Conservation (phyloP, 225 moss, liverwort and hornwort genomes). For the Neckera pumila region DNA sequence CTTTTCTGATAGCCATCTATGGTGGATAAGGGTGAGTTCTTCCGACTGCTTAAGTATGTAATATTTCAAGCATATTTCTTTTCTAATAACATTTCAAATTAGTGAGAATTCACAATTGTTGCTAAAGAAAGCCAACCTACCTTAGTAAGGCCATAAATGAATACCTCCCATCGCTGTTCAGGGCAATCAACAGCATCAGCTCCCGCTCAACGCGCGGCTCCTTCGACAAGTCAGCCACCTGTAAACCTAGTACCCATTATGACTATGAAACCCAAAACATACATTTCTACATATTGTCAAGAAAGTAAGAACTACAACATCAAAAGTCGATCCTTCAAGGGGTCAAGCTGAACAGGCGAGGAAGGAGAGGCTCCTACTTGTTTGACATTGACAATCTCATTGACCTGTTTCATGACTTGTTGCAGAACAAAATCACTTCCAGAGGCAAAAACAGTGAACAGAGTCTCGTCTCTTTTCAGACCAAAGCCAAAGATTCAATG, state of each 20-base stretch:
- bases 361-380: slow-evolving; percentile 13
- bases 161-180: slow-evolving; percentile 55
- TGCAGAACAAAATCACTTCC: slow-evolving; percentile 69
- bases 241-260: neutral
- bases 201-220: slow-evolving; percentile 65
- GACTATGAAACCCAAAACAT: neutral
- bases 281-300: neutral
- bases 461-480: slow-evolving; percentile 69
- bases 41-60: neutral
- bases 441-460: slow-evolving; percentile 76
- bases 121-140: neutral
- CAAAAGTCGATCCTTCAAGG: neutral
- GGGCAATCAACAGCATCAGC: slow-evolving; percentile 59
- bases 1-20: neutral
- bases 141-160: neutral
- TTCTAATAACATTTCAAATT: neutral
- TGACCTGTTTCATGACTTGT: slow-evolving; percentile 83
- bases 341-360: neutral
- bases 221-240: slow-evolving; percentile 64
- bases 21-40: neutral
- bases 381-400: slow-evolving; percentile 76
- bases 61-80: neutral
- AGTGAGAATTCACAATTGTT: neutral
- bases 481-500: slow-evolving; percentile 69
- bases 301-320: neutral